These are phyloP conservation scores for Colletotrichum tabaci DNA, from an alignment of 2,329 filamentous ascomycete species.

Conservation along the genomic window DNA sequence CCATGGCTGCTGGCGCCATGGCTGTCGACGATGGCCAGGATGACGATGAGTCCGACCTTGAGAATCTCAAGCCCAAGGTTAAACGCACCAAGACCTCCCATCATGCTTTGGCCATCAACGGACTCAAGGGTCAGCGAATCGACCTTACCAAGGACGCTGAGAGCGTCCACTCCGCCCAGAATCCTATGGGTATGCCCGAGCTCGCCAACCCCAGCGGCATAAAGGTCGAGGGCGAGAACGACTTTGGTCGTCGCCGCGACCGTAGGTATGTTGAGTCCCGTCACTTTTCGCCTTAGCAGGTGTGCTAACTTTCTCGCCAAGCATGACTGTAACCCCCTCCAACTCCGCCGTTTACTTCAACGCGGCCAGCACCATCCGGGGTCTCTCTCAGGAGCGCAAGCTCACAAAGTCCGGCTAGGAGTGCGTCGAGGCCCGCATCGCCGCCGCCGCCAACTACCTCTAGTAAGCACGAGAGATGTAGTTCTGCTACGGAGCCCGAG, in stretches of 20 bases:
- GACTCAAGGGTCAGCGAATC: constrained; percentile 20
- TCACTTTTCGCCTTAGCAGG: too few relatives aligned
- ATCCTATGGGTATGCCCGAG: constrained; percentile 28
- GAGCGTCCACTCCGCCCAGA: constrained; percentile 27
- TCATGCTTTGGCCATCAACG: not conserved
- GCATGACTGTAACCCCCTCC: not conserved
- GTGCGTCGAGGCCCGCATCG: constrained; percentile 6
- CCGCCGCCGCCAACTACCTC: constrained; percentile 13
- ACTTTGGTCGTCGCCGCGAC: not conserved
- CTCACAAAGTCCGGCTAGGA: constrained; percentile 15
- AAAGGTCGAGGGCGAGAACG: constrained; percentile 40
- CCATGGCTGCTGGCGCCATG: constrained; percentile 23
- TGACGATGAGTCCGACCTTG: constrained; percentile 16
- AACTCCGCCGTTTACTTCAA: not conserved
- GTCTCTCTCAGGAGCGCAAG: constrained; percentile 1
- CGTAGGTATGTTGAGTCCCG: not conserved
- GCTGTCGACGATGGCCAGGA: constrained; percentile 18
- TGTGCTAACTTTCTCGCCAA: not conserved
- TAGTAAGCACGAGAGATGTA: not conserved
- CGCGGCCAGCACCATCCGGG: not conserved
- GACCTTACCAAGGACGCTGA: constrained; percentile 28
- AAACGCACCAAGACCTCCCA: constrained; percentile 21
- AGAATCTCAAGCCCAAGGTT: constrained; percentile 17
- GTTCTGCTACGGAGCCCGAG: not conserved
- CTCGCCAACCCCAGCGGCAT: constrained; percentile 20